These are phyloP conservation scores for Hanseniaspora gamundiae DNA, from an alignment of 1,139 yeast genomes.

Conservation along the genomic window DNA sequence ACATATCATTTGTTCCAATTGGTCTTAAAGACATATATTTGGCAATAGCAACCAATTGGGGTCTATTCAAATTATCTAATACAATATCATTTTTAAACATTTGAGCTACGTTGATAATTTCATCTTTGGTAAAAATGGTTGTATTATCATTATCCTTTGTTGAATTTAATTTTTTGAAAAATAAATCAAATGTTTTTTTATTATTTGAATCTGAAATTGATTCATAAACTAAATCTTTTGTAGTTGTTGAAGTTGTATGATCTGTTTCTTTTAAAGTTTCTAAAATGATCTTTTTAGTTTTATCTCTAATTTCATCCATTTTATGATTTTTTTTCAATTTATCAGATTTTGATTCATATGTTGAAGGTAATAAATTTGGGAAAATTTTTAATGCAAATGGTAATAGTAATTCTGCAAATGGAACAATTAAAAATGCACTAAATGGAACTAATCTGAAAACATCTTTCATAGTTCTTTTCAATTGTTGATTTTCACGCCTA, in stretches of 20 bases:
- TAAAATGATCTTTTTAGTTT: conserved; percentile 72
- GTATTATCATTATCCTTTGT: conserved; percentile 38
- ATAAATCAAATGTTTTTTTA: conserved; percentile 62
- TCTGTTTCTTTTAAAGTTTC: conserved; percentile 61
- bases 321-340: conserved; percentile 55
- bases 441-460: conserved; percentile 84
- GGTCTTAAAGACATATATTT: conserved; percentile 87
- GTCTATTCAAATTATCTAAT: conserved; percentile 82
- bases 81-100: conserved; percentile 90
- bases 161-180: conserved; percentile 58
- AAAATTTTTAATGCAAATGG: conserved; percentile 84
- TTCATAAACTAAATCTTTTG: conserved; percentile 22
- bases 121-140: conserved; percentile 53
- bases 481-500: conserved; percentile 81
- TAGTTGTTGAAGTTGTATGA: conserved; percentile 34
- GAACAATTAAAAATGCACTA: conserved; percentile 78
- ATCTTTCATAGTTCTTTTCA: conserved; percentile 78
- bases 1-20: conserved; percentile 83
- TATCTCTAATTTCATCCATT: conserved; percentile 62
- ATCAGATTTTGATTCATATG: conserved; percentile 74
- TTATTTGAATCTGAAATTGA: conserved; percentile 41
- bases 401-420: conserved; percentile 85
- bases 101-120: conserved; percentile 69
- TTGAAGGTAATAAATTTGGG: conserved; percentile 90
- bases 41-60: conserved; percentile 89